Evolutionary conservation across 495 filamentous ascomycete genomes (phyloP).

Genomic region (Astrothelium subdiscretum): DNA sequence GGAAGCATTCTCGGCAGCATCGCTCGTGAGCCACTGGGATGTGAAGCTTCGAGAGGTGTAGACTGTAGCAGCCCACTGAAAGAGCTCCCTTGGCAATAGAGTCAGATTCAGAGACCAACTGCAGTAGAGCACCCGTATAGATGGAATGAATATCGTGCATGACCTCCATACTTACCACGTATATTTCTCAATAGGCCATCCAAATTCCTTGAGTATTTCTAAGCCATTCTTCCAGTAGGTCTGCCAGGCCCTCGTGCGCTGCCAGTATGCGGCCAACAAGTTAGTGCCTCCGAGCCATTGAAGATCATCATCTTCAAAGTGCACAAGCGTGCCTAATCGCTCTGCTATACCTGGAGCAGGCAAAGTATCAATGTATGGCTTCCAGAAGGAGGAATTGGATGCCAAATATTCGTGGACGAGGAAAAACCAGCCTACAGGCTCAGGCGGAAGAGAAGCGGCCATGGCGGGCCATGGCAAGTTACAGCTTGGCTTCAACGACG

Average conservation of each 20-base stretch:
- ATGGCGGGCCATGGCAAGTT: slow-evolving; percentile 15
- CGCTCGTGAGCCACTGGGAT: slow-evolving; percentile 18
- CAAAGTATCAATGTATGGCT: slow-evolving; percentile 47
- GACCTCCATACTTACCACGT: slow-evolving; percentile 25
- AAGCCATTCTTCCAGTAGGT: slow-evolving; percentile 38
- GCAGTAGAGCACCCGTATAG: background rate
- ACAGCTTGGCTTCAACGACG: background rate
- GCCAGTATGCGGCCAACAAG: slow-evolving; percentile 37
- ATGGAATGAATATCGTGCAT: background rate
- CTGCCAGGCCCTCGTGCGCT: slow-evolving; percentile 34
- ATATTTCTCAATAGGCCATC: slow-evolving; percentile 28
- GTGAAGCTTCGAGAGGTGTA: slow-evolving; percentile 46
- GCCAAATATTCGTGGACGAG: slow-evolving; percentile 46
- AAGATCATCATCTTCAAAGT: slow-evolving; percentile 45
- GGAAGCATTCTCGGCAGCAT: background rate
- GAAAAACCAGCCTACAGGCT: slow-evolving; percentile 35
- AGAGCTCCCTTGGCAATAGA: slow-evolving; percentile 41
- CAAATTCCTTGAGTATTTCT: slow-evolving; percentile 24
- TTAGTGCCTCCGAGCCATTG: slow-evolving; percentile 50
- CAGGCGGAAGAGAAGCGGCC: slow-evolving; percentile 26
- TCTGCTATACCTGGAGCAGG: slow-evolving; percentile 33
- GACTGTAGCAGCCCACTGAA: slow-evolving; percentile 53
- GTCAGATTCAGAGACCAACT: background rate
- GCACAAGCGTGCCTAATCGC: slow-evolving; percentile 44
- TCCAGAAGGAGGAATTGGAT: slow-evolving; percentile 44